Conservation (phyloP, 2,329 filamentous ascomycete species). For the Botrytis sinoallii region DNA sequence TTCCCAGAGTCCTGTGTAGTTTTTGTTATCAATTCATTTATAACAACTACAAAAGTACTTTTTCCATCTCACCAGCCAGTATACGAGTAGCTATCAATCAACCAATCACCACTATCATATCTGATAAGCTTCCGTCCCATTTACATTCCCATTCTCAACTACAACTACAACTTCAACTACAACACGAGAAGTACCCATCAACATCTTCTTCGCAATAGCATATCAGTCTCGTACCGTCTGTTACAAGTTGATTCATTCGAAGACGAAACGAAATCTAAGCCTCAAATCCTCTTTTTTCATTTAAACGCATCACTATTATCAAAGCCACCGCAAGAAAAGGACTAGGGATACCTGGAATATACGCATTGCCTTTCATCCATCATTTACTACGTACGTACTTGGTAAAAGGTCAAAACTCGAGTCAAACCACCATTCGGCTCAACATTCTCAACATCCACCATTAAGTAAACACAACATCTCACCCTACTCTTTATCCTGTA, state of each 20-base stretch:
- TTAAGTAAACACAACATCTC: background rate
- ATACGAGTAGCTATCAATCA: no score
- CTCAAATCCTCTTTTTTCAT: background rate
- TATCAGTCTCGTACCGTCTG: background rate
- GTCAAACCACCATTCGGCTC: background rate
- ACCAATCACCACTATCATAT: background rate
- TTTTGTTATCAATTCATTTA: background rate
- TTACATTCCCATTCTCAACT: no score
- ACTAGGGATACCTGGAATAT: background rate
- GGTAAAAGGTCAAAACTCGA: constrained; percentile 4
- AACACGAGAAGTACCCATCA: background rate
- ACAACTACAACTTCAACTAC: background rate
- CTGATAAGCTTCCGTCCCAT: background rate
- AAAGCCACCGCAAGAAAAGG: background rate
- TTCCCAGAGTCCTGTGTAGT: background rate
- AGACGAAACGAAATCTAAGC: background rate
- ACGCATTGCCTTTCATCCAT: background rate
- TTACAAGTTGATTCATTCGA: background rate
- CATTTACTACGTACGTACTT: background rate
- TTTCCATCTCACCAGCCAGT: no score
- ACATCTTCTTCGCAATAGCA: background rate
- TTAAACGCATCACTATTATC: background rate
- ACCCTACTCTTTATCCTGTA: background rate
- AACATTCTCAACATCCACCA: background rate
- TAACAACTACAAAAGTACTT: background rate